A percentile compares a stretch with the other conserved stretches of the same genome.
phyloP scores from a whole-genome alignment of 805 yeast genomes.

The Sugiyamaella floridensis region DNA sequence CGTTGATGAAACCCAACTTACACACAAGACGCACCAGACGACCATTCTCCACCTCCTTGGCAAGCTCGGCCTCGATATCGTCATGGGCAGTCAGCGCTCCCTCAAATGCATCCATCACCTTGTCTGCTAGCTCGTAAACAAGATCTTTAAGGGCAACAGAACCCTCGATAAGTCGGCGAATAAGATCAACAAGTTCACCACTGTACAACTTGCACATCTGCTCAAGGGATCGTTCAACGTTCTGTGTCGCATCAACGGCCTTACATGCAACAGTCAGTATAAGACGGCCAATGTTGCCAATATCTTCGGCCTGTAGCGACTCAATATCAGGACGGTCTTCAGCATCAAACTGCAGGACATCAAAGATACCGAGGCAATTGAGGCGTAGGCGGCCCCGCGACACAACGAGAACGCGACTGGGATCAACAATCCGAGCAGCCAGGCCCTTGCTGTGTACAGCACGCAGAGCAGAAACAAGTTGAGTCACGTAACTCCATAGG shows the following conservation, averaged over 20 bases:
- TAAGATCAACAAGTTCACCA: slow-evolving; percentile 14
- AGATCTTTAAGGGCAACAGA: slow-evolving; percentile 1
- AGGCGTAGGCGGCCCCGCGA: slow-evolving; percentile 64
- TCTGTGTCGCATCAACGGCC: slow-evolving; percentile 12
- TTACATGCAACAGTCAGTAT: slow-evolving; percentile 46
- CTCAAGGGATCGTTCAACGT: slow-evolving; percentile 10
- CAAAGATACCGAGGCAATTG: slow-evolving; percentile 63
- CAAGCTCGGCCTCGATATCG: slow-evolving; percentile 35
- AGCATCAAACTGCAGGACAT: slow-evolving; percentile 44
- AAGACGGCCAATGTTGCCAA: slow-evolving; percentile 50
- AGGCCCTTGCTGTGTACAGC: slow-evolving; percentile 53
- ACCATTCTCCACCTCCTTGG: slow-evolving; percentile 79
- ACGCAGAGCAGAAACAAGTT: slow-evolving; percentile 62
- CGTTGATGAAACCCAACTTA: slow-evolving; percentile 72
- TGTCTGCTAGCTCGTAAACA: slow-evolving; percentile 16
- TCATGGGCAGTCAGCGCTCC: slow-evolving; percentile 19
- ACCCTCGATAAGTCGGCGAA: slow-evolving; percentile 17
- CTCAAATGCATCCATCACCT: slow-evolving; percentile 18
- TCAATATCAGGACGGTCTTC: slow-evolving; percentile 10
- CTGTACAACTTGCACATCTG: slow-evolving; percentile 25
- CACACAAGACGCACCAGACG: slow-evolving; percentile 74
- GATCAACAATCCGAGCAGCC: slow-evolving; percentile 54
- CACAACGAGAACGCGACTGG: slow-evolving; percentile 67
- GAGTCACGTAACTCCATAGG: slow-evolving; percentile 72
- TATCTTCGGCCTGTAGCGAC: slow-evolving; percentile 48